Evolutionary conservation across 495 filamentous ascomycete genomes (phyloP).

Genomic region (Trichocladium antarcticum): DNA sequence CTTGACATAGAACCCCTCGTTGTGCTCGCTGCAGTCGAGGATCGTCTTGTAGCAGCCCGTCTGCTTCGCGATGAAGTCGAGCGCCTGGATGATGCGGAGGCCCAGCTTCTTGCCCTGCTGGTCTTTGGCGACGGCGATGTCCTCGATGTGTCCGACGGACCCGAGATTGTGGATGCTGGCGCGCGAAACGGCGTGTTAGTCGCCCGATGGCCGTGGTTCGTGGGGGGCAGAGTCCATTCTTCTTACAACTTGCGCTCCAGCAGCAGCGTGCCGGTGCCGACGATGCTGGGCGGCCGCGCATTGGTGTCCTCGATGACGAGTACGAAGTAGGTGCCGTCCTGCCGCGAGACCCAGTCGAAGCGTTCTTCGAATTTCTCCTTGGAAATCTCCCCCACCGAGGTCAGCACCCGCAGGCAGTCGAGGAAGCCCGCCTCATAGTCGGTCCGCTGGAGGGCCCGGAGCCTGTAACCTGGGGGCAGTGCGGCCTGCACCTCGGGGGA

Average conservation of each 20-base stretch:
- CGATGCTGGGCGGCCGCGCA: conserved; percentile 42
- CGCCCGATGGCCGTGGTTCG: neutral
- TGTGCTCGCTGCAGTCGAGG: conserved; percentile 52
- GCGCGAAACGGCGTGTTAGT: conserved; percentile 8
- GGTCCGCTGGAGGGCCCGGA: conserved; percentile 65
- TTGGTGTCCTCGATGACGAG: conserved; percentile 67
- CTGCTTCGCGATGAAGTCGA: conserved; percentile 75
- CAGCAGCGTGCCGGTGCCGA: conserved; percentile 78
- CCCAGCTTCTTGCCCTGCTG: conserved; percentile 97
- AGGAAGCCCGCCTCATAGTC: conserved; percentile 77
- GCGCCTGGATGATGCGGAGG: conserved; percentile 80
- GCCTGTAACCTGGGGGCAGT: conserved; percentile 69
- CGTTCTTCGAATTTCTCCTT: conserved; percentile 63
- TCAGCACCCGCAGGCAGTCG: conserved; percentile 82
- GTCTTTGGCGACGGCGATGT: conserved; percentile 86
- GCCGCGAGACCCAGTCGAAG: conserved; percentile 71
- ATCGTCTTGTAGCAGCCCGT: conserved; percentile 87
- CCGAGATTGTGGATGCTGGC: conserved; percentile 60
- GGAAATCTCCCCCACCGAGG: conserved; percentile 80
- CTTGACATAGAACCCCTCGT: conserved; percentile 98
- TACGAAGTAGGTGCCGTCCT: conserved; percentile 74
- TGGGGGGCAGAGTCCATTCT: neutral
- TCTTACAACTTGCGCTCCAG: conserved; percentile 75
- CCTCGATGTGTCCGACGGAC: conserved; percentile 91
- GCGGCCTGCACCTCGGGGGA: conserved; percentile 57